Conservation (phyloP, 2,329 filamentous ascomycete genomes). For the Cadophora luteo-olivacea region DNA sequence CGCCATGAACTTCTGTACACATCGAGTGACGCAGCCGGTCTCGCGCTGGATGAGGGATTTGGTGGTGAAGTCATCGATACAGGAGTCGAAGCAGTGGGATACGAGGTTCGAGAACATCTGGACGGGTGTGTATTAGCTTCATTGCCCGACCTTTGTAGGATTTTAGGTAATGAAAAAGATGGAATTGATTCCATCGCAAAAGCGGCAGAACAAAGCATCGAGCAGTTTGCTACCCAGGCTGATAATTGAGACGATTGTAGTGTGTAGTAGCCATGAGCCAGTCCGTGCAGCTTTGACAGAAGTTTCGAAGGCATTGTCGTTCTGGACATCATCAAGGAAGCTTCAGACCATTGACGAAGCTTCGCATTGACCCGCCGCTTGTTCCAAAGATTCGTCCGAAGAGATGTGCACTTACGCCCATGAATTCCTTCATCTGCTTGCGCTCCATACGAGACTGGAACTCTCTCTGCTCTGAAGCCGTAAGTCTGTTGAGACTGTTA, state of each 20-base stretch:
- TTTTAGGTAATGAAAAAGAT: not conserved
- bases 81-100: slow-evolving; percentile 93
- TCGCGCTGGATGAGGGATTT: slow-evolving; percentile 90
- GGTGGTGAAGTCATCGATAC: slow-evolving; percentile 98
- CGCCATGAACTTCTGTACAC: slow-evolving; percentile 96
- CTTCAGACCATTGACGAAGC: not conserved
- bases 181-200: not conserved
- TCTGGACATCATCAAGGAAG: not conserved
- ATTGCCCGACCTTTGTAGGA: not conserved
- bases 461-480: slow-evolving; percentile 80
- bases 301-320: slow-evolving; percentile 1
- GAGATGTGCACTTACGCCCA: slow-evolving; percentile 72
- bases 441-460: slow-evolving; percentile 94
- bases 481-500: slow-evolving; percentile 40
- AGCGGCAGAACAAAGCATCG: not conserved
- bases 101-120: slow-evolving; percentile 72
- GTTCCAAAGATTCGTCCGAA: slow-evolving; percentile 15
- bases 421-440: slow-evolving; percentile 99
- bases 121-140: slow-evolving; percentile 27
- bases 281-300: slow-evolving; percentile 2
- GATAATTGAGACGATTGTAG: not conserved
- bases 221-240: not conserved
- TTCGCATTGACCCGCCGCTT: slow-evolving; percentile 8
- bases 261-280: not conserved
- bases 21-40: slow-evolving; percentile 90